Conservation (phyloP, 345 rosid genomes). For the Barbarea vulgaris region DNA sequence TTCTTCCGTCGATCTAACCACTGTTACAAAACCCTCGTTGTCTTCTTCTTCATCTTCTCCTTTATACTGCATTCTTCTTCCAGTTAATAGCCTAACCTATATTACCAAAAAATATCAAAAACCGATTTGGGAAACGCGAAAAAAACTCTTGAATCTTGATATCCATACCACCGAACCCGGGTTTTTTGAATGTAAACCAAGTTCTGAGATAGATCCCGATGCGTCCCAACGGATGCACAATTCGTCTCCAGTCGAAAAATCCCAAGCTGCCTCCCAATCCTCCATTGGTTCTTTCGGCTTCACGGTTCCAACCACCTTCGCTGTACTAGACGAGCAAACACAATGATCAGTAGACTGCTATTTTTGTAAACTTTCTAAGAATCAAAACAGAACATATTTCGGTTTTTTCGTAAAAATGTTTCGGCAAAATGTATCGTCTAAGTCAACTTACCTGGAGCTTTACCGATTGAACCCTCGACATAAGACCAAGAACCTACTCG, state of each 20-base stretch:
- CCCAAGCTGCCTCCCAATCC: conserved; percentile 68
- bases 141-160: neutral
- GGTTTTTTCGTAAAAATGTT: neutral
- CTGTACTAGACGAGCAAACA: conserved; percentile 69
- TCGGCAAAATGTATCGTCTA: neutral
- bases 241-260: conserved; percentile 81
- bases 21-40: conserved; percentile 54
- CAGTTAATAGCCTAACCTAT: conserved; percentile 62
- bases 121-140: neutral
- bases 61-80: conserved; percentile 68
- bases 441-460: conserved; percentile 78
- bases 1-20: conserved; percentile 63
- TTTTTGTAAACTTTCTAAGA: neutral
- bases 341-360: conserved; percentile 1
- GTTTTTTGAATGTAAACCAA: conserved; percentile 47
- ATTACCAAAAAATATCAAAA: neutral
- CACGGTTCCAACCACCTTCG: conserved; percentile 82
- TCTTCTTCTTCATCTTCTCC: conserved; percentile 29
- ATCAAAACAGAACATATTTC: neutral
- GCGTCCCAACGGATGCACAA: conserved; percentile 57
- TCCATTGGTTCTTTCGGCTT: conserved; percentile 64
- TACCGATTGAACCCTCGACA: conserved; percentile 82
- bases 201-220: conserved; percentile 42
- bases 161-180: conserved; percentile 52
- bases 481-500: conserved; percentile 92